Base-by-base conservation (phyloP, 2,329 filamentous ascomycete species). In the Penicillium italicum region DNA sequence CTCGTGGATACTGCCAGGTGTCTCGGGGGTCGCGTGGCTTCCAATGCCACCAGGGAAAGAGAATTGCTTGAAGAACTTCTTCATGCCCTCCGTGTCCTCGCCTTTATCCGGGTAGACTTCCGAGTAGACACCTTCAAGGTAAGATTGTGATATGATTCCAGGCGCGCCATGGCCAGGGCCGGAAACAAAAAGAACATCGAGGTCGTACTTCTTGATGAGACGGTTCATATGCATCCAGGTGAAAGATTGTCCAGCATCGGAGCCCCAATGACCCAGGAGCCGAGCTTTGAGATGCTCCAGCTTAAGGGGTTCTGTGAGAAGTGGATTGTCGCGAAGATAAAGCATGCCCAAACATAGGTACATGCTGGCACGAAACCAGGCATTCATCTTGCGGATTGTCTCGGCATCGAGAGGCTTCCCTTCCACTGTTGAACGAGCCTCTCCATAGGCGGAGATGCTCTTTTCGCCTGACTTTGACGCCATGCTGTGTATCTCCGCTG, bases 201-300 rank as follows among this genome's bases (percentile, higher is more conserved):
- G 76, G 61, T 89, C 83, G 66, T 90, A 88, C 74, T 91, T 91
- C 73, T 88, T 90, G 79, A 91, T 90, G 56, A 91, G 76, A 33
- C 88, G 85, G 73, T 91, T 91, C 80, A 90, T 88, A 75, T 91
- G 88, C 77, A 91, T 89, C 72, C 86, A 91, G 33, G 87, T 89
- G 74, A 92, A 91, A 56, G 87, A 85, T 72, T 91, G 89, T 14
- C 88, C 89, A n/a, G 89, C 85, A 47, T 89, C 88, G 3, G 87
- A 90, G 51, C 89, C 89, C 80, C 89, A 92, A 69, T 92, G 89
- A 37, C 89, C 89, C 2, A 92, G 78, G 9, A 91, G 78, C 61
- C 89, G 84, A 56, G 82, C 79, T 75, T 92, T 92, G 75, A 91
- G 78, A 67, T 91, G 86, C 51, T 89, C 84, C 31, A 82, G 76